Percentiles rank a stretch among this genome's conserved stretches.
Evolutionary conservation across 441 rosid genomes (phyloP).

Genomic region (Aquilaria agallochum): DNA sequence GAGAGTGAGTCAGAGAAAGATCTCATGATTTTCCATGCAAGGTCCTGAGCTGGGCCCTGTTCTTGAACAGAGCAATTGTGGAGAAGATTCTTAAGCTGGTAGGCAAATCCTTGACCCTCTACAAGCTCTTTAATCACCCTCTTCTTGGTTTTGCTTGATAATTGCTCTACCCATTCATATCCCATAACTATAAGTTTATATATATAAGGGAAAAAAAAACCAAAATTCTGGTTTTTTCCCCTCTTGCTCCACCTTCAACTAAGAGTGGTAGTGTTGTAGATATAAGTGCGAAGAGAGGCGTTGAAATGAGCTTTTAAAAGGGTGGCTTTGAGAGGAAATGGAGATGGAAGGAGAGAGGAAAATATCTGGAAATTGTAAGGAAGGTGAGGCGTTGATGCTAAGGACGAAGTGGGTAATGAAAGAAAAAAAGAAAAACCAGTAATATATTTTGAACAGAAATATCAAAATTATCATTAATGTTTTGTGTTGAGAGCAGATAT

Average conservation of each 20-base stretch:
- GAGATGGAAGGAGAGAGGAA: constrained; percentile 24
- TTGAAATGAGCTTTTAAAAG: constrained; percentile 1
- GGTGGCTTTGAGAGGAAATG: background rate
- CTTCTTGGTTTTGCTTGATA: constrained; percentile 13
- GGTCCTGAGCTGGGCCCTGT: constrained; percentile 20
- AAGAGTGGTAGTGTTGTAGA: background rate
- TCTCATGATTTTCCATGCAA: constrained; percentile 41
- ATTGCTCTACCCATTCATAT: constrained; percentile 15
- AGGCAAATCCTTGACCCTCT: constrained; percentile 39
- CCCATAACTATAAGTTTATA: constrained; percentile 17
- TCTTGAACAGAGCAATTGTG: constrained; percentile 16
- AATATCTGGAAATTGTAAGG: constrained; percentile 23
- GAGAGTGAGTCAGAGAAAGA: constrained; percentile 51
- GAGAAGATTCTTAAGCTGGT: constrained; percentile 42
- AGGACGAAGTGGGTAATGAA: background rate
- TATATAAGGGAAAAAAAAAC: too few relatives aligned
- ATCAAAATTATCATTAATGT: too few relatives aligned
- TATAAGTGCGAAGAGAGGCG: background rate
- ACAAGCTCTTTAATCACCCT: constrained; percentile 34
- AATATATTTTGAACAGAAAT: background rate
- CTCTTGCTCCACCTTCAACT: background rate
- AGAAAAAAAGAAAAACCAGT: background rate
- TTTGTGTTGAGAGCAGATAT: too few relatives aligned
- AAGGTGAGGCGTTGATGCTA: constrained; percentile 10
- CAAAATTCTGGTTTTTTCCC: constrained; percentile 7